Conservation (phyloP, 2,329 filamentous ascomycete genomes). For the Fonsecaea pugnacius region DNA sequence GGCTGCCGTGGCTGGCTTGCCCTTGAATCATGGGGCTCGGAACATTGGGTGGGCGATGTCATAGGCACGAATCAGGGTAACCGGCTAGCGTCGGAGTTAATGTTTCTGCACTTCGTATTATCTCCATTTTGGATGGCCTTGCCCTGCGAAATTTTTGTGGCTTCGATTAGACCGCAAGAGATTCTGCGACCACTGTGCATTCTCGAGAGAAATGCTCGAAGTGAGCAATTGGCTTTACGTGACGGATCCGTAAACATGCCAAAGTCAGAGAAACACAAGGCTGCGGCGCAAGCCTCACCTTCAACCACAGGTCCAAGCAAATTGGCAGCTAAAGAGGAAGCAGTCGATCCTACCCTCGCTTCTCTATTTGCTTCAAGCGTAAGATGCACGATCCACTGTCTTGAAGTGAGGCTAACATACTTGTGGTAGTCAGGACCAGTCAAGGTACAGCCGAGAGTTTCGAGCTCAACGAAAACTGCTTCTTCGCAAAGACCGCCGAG, state of each 20-base stretch:
- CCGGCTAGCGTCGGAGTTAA: constrained; percentile 21
- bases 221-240: neutral
- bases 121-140: constrained; percentile 21
- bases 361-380: constrained; percentile 75
- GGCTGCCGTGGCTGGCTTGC: neutral
- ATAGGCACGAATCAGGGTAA: constrained; percentile 9
- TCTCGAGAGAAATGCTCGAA: neutral
- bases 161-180: neutral
- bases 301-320: neutral
- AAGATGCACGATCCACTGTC: constrained; percentile 46
- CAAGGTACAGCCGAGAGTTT: constrained; percentile 41
- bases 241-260: constrained; percentile 13
- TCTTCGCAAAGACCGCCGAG: constrained; percentile 14
- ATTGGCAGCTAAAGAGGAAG: constrained; percentile 38
- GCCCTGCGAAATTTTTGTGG: constrained; percentile 22
- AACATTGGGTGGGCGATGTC: constrained; percentile 11
- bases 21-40: constrained; percentile 12
- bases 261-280: constrained; percentile 22
- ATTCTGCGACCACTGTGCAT: neutral
- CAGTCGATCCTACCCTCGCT: constrained; percentile 70
- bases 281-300: neutral
- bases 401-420: constrained; percentile 11
- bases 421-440: constrained; percentile 42
- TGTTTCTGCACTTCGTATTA: constrained; percentile 19
- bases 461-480: constrained; percentile 39